Evolutionary conservation across 495 filamentous ascomycete species (phyloP).

Genomic region (Penicillium ucsense): DNA sequence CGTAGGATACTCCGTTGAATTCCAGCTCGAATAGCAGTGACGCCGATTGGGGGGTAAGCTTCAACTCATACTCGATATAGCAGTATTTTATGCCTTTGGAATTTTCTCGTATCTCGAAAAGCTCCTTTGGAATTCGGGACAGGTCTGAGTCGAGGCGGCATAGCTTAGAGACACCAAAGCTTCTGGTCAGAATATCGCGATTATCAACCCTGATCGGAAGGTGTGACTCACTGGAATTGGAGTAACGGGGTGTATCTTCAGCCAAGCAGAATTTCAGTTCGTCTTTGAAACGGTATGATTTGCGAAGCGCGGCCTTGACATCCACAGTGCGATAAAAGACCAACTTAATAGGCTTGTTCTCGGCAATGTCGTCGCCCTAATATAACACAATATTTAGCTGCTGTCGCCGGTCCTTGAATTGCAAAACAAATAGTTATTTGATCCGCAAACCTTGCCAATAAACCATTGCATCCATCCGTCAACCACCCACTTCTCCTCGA

Average conservation of each 20-base stretch:
- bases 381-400: too few species aligned
- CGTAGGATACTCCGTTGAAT: slow-evolving; percentile 20
- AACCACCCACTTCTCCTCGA: slow-evolving; percentile 14
- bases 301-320: too few species aligned
- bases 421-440: too few species aligned
- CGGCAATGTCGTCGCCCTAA: slow-evolving; percentile 1
- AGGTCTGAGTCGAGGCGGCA: slow-evolving; percentile 18
- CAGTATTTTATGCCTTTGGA: slow-evolving; percentile 14
- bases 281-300: background rate
- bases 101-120: slow-evolving; percentile 13
- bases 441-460: slow-evolving; percentile 19
- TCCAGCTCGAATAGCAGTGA: slow-evolving; percentile 18
- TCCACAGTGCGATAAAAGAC: background rate
- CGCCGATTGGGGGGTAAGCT: slow-evolving; percentile 17
- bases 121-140: slow-evolving; percentile 10
- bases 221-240: background rate
- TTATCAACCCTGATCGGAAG: background rate
- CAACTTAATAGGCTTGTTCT: slow-evolving; percentile 4
- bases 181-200: background rate
- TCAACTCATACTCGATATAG: slow-evolving; percentile 6
- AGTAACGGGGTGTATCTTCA: background rate
- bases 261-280: background rate
- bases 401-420: too few species aligned
- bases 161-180: slow-evolving; percentile 1
- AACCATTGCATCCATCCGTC: slow-evolving; percentile 19